Conservation (phyloP, 495 filamentous ascomycete genomes). For the Choiromyces venosus region DNA sequence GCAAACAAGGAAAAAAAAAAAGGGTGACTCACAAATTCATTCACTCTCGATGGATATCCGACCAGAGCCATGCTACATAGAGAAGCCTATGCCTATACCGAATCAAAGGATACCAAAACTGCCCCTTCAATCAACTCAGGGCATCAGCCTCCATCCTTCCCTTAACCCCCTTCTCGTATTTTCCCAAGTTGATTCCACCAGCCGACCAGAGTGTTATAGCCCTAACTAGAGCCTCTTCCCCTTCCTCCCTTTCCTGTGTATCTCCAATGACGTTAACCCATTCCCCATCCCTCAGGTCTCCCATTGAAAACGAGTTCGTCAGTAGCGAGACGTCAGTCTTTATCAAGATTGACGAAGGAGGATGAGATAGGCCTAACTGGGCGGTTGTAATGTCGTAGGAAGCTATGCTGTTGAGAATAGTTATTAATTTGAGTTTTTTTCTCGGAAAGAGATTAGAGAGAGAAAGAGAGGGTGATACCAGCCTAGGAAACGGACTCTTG, state of each 20-base stretch:
- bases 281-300: conserved; percentile 62
- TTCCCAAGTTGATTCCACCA: conserved; percentile 14
- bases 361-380: conserved; percentile 62
- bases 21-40: not conserved
- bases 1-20: not conserved
- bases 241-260: conserved; percentile 45
- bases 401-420: conserved; percentile 17
- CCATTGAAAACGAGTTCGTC: conserved; percentile 56
- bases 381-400: conserved; percentile 58
- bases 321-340: conserved; percentile 64
- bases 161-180: conserved; percentile 21
- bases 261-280: conserved; percentile 93
- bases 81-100: not conserved
- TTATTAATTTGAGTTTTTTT: conserved; percentile 1
- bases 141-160: conserved; percentile 17
- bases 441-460: conserved; percentile 5
- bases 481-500: conserved; percentile 85
- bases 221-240: conserved; percentile 8
- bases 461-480: conserved; percentile 56
- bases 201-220: conserved; percentile 38
- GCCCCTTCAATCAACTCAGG: not conserved
- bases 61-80: not conserved
- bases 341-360: conserved; percentile 51
- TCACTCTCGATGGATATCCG: not conserved
- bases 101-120: not conserved